A percentile compares a stretch with the other conserved stretches of the same genome.
These are phyloP conservation scores for Mycena vulgaris DNA, from an alignment of 768 basidiomycete species.

Conservation along the genomic window DNA sequence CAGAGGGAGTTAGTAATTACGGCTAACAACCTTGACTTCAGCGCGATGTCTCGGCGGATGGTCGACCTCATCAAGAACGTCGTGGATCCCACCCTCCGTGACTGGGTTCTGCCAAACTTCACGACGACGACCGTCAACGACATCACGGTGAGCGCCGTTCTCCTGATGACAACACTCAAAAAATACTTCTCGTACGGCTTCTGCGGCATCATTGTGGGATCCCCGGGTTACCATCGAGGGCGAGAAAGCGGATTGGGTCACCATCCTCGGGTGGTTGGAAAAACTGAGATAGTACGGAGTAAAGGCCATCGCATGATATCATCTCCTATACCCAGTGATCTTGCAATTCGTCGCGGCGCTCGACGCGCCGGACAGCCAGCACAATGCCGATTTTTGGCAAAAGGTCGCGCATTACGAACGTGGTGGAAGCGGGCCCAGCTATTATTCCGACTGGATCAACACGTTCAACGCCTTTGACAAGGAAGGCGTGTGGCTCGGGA, in stretches of 20 bases:
- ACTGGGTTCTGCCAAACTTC: no score
- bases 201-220: not conserved
- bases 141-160: no score
- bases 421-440: no score
- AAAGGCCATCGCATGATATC: not conserved
- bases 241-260: not conserved
- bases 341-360: not conserved
- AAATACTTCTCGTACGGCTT: no score
- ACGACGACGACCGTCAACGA: no score
- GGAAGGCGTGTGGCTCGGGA: no score
- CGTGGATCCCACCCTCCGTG: not conserved
- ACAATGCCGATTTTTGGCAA: no score
- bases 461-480: no score
- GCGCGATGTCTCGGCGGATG: not conserved
- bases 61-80: not conserved
- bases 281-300: conserved; percentile 1
- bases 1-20: no score
- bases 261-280: not conserved
- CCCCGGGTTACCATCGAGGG: conserved; percentile 4
- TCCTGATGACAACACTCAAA: no score
- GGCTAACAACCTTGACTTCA: not conserved
- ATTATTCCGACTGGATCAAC: no score
- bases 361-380: not conserved
- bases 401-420: no score
- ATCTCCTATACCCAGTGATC: not conserved